Percentiles rank a stretch among this genome's conserved stretches.
Conservation (phyloP, 2,329 filamentous ascomycete genomes). For the Chaetomium sp. region DNA sequence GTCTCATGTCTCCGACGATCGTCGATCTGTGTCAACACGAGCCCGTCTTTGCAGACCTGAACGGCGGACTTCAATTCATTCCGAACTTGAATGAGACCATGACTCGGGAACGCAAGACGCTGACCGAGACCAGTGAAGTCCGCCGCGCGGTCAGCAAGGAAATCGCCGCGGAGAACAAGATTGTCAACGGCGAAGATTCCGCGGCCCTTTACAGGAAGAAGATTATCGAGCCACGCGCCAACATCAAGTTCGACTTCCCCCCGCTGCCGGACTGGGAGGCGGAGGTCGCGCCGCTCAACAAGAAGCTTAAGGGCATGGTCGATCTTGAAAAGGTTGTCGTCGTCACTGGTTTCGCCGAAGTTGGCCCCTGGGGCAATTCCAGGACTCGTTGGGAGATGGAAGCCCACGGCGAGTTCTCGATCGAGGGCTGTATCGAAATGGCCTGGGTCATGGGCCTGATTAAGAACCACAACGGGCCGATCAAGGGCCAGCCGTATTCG, state of each 20-base stretch:
- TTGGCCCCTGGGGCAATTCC: slow-evolving; percentile 97
- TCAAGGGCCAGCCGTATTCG: slow-evolving; percentile 95
- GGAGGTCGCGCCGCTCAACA: slow-evolving; percentile 83
- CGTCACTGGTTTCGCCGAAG: slow-evolving; percentile 91
- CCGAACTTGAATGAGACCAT: slow-evolving; percentile 91
- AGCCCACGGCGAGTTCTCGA: slow-evolving; percentile 88
- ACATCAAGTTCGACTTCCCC: slow-evolving; percentile 97
- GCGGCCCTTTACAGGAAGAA: slow-evolving; percentile 94
- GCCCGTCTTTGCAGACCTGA: slow-evolving; percentile 94
- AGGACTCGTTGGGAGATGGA: slow-evolving; percentile 99
- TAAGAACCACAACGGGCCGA: slow-evolving; percentile 92
- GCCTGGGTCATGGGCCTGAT: slow-evolving; percentile 99
- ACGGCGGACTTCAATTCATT: slow-evolving; percentile 96
- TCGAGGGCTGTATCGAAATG: slow-evolving; percentile 98
- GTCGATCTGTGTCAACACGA: slow-evolving; percentile 93
- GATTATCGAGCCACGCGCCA: slow-evolving; percentile 85
- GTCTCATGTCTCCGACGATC: slow-evolving; percentile 88
- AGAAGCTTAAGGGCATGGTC: slow-evolving; percentile 91
- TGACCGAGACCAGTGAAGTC: slow-evolving; percentile 91
- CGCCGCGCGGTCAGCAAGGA: slow-evolving; percentile 92
- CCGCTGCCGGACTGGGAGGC: slow-evolving; percentile 83
- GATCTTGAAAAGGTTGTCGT: slow-evolving; percentile 98
- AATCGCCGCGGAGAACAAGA: slow-evolving; percentile 92
- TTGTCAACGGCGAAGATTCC: slow-evolving; percentile 88
- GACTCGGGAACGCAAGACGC: slow-evolving; percentile 87